Evolutionary conservation across 2,329 filamentous ascomycete genomes (phyloP).

Genomic region (Orbilia brochopaga): DNA sequence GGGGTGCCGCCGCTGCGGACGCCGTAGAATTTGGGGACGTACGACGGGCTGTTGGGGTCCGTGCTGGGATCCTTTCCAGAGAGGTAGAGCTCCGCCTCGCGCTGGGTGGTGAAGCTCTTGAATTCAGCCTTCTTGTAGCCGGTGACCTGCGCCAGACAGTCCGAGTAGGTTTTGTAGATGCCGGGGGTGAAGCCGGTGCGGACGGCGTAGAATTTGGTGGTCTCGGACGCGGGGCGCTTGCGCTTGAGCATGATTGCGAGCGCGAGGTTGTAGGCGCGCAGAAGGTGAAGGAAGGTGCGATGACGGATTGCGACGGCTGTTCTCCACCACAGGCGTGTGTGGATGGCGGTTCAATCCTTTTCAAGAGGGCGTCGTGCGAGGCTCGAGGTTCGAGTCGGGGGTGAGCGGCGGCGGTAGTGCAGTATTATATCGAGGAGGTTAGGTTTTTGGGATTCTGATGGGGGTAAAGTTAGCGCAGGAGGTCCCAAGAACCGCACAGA

Average conservation of each 20-base stretch:
- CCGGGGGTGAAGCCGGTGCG: constrained; percentile 67
- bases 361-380: not conserved
- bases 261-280: constrained; percentile 34
- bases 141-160: constrained; percentile 68
- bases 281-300: constrained; percentile 23
- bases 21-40: constrained; percentile 66
- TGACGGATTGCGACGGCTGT: not conserved
- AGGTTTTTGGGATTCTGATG: no score
- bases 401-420: not conserved
- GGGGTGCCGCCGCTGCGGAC: constrained; percentile 66
- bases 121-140: constrained; percentile 62
- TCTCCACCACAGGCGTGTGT: not conserved
- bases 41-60: constrained; percentile 54
- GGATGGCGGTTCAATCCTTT: not conserved
- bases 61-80: constrained; percentile 54
- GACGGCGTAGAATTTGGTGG: constrained; percentile 69
- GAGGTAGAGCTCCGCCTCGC: constrained; percentile 53
- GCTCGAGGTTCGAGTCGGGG: not conserved
- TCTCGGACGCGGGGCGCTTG: constrained; percentile 50
- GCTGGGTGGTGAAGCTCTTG: constrained; percentile 55
- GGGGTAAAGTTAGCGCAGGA: not conserved
- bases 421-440: not conserved
- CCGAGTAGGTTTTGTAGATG: constrained; percentile 69
- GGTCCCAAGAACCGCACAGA: not conserved
- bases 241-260: constrained; percentile 45